A percentile compares a stretch with the other conserved stretches of the same genome.
Conservation (phyloP, 78 protist species). For the Chrysochromulina tobinii region DNA sequence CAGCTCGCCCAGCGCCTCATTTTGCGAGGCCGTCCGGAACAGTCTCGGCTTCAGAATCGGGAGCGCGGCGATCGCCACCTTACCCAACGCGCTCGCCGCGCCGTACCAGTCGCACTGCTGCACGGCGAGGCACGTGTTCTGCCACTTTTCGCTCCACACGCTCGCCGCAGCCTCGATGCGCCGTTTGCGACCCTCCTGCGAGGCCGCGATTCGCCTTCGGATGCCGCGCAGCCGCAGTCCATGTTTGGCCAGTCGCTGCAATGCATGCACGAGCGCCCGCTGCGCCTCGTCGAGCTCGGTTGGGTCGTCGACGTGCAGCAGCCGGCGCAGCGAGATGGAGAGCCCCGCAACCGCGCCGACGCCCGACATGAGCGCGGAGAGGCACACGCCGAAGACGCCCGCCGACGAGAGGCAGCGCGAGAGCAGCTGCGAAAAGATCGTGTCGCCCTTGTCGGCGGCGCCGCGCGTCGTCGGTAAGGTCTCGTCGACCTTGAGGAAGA, state of each 20-base stretch:
- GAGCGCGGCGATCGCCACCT: too few species aligned
- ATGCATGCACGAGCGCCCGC: neutral
- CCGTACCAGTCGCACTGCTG: too few species aligned
- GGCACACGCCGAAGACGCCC: neutral
- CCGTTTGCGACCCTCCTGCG: too few species aligned
- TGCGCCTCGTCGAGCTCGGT: neutral
- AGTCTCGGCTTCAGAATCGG: too few species aligned
- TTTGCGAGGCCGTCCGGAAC: too few species aligned
- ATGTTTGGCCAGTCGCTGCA: neutral
- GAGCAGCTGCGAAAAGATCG: neutral
- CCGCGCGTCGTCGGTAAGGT: neutral
- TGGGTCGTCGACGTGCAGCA: neutral
- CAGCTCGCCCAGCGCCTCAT: neutral
- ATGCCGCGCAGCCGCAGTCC: too few species aligned
- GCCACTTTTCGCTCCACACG: too few species aligned
- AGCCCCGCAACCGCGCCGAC: neutral
- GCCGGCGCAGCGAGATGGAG: neutral
- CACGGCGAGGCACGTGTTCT: too few species aligned
- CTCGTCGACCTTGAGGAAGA: neutral
- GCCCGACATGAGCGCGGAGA: constrained; percentile 3
- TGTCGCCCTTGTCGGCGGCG: neutral
- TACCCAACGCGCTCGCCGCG: too few species aligned
- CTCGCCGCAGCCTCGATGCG: too few species aligned
- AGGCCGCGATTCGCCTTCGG: too few species aligned
- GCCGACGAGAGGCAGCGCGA: neutral